Evolutionary conservation across 2,329 filamentous ascomycete species (phyloP), one percentile per base, ranked within the genome.

Genomic region (Monilinia vaccinii-corymbosi): DNA sequence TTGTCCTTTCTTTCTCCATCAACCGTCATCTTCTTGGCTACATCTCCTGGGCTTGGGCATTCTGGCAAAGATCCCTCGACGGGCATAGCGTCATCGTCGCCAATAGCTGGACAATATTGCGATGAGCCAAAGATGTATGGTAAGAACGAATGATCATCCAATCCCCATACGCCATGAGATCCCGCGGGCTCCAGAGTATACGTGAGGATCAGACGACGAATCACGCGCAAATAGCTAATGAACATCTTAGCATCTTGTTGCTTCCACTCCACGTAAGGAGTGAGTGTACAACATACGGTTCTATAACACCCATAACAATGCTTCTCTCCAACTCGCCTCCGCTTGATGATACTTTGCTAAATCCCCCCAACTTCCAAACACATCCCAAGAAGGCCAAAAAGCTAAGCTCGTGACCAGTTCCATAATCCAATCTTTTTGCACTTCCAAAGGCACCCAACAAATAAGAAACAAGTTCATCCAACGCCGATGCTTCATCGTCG

Each of bases 91-190:
- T 86, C 80, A 2, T 77, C 73, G 0, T 82, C 78, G 32, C 77
- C 76, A 64, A 96, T 89, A 1, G 92, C 82, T 0, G 91, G 87
- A 11, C 87, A 87, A 45, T 95, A 79, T 71, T 99, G 94, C 0
- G 94, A 92, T 2, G 92, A 96, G 36, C 94, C 94, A 65, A 97
- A 92, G 60, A 99, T 90, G 73, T 97, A 99, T 0, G 94, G 89
- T 31, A 94, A 74, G 72, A 99, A 97, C 10, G 85, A 92, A 74
- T 99, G 93, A 73, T 99, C 94, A 71, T 99, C 94, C n/a, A 99
- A 80, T 23, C 94, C 94, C 94, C 94, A 99, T 23, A 99, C 94
- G 3, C 94, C 94, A 71, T 97, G 94, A 1, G 93, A 96, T 2
- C 94, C 94, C 7, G 94, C 94, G 4, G 94, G 94, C 71, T 99